Evolutionary conservation across 2,329 filamentous ascomycete genomes (phyloP), one percentile per base, ranked within the genome.

Genomic region (Pleomassaria siparia): DNA sequence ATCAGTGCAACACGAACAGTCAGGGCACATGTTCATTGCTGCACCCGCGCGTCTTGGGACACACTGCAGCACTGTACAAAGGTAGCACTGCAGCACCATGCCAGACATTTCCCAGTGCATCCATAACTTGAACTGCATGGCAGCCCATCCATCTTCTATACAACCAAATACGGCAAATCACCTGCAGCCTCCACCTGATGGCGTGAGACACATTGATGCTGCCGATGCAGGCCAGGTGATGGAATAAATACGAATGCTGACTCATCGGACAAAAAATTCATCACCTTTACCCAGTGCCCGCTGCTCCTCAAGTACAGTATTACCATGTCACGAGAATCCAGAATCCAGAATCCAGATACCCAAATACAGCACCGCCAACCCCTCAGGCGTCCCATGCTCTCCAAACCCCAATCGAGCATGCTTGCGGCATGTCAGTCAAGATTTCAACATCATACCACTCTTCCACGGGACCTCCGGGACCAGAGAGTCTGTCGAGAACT

Each of bases 401-500:
- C 75, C 75, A 77, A 18, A 68, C 72, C 12, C 77, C 77, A 40
- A 73, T 63, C 2, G 69, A 64, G 25, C 76, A 68, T 13, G 67
- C 72, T 37, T 76, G 66, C 7, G 69, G 69, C 46, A 71, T 69
- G 52, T 80, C 77, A 13, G 69, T 71, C 35, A 72, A 73, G 16
- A 79, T 58, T 55, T 78, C 75, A 5, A 80, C 67, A 7, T 71
- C 64, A 46, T 88, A 79, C 47, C 74, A 70, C 62, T 81, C 78
- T 45, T 74, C 74, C 43, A 58, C 63, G 44, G 67, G 62, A 32
- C 68, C 76, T 4, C 72, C 72, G 36, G 76, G 76, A 10, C 79
- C 80, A n/a, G 84, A 87, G 60, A 92, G 80, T 55, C 87, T 80
- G 71, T 96, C 91, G 33, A 96, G 75, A 5, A 96, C 86, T 44